A percentile compares a stretch with the other conserved stretches of the same genome.
Conservation (phyloP, 192 early-diverging fungal genomes). For the Ramicandelaber brevisporus region DNA sequence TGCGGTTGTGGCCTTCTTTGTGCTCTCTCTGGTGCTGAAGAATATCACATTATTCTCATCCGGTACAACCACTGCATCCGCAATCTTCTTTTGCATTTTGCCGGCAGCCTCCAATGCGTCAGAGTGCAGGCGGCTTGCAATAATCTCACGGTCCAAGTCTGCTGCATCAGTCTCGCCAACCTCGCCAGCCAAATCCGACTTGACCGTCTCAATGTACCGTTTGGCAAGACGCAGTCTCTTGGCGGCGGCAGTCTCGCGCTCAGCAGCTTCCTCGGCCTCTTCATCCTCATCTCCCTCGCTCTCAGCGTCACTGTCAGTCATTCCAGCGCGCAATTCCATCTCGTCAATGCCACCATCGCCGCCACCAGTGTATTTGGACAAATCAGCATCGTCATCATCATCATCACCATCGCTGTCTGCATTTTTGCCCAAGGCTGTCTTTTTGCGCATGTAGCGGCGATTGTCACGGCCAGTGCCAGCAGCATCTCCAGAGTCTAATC, state of each 20-base stretch:
- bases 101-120: constrained; percentile 44
- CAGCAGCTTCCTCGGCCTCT: constrained; percentile 33
- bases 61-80: constrained; percentile 12
- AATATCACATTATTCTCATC: background rate
- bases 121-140: constrained; percentile 56
- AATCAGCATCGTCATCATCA: constrained; percentile 15
- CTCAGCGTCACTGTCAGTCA: constrained; percentile 9
- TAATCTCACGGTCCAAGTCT: constrained; percentile 78
- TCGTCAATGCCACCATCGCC: constrained; percentile 27
- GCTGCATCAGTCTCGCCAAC: constrained; percentile 65
- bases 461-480: too few species aligned
- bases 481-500: too few species aligned
- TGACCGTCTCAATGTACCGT: constrained; percentile 59
- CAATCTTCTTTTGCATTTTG: constrained; percentile 23
- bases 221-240: constrained; percentile 86
- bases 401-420: background rate
- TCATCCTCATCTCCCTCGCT: constrained; percentile 14
- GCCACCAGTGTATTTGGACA: constrained; percentile 15
- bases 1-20: constrained; percentile 1
- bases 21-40: background rate
- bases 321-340: constrained; percentile 16
- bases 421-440: background rate
- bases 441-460: too few species aligned
- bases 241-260: constrained; percentile 68
- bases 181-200: constrained; percentile 20